Conservation (phyloP, 2,329 filamentous ascomycete genomes). For the Penicillium rolfsii region DNA sequence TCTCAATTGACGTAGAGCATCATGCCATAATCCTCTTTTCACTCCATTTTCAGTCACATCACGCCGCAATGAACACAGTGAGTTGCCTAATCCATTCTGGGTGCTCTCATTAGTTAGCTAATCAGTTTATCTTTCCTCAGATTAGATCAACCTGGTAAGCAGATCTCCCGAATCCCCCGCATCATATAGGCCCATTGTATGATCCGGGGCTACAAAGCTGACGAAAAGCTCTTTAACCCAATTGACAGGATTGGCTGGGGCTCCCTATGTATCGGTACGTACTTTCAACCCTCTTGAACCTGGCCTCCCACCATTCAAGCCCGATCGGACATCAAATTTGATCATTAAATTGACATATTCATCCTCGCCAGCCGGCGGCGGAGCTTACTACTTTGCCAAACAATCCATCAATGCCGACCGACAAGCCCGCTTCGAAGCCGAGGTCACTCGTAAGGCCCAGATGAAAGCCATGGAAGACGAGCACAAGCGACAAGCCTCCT, state of each 20-base stretch:
- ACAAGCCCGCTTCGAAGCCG: constrained; percentile 68
- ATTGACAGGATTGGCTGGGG: constrained; percentile 84
- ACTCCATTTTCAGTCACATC: constrained; percentile 3
- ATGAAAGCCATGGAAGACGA: constrained; percentile 41
- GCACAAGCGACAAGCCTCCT: constrained; percentile 36
- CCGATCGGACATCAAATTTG: neutral
- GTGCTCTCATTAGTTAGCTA: constrained; percentile 5
- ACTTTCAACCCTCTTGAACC: neutral
- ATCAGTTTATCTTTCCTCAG: constrained; percentile 37
- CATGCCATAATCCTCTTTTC: constrained; percentile 15
- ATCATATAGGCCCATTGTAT: neutral
- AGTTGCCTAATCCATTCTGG: constrained; percentile 24
- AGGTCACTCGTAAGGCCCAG: constrained; percentile 61
- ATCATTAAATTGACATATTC: constrained; percentile 11
- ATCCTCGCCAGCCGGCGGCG: constrained; percentile 70
- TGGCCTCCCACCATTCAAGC: neutral
- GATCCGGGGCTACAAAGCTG: constrained; percentile 18
- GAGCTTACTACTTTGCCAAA: constrained; percentile 96
- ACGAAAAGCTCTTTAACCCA: constrained; percentile 18
- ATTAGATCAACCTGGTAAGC: constrained; percentile 63
- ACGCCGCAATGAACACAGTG: constrained; percentile 57
- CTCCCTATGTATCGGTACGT: constrained; percentile 77
- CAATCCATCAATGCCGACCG: constrained; percentile 90
- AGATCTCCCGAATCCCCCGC: constrained; percentile 6
- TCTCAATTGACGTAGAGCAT: constrained; percentile 27